These are phyloP conservation scores for Sanghuangporus weigelae DNA, from an alignment of 1,284 basidiomycete genomes.

Conservation along the genomic window DNA sequence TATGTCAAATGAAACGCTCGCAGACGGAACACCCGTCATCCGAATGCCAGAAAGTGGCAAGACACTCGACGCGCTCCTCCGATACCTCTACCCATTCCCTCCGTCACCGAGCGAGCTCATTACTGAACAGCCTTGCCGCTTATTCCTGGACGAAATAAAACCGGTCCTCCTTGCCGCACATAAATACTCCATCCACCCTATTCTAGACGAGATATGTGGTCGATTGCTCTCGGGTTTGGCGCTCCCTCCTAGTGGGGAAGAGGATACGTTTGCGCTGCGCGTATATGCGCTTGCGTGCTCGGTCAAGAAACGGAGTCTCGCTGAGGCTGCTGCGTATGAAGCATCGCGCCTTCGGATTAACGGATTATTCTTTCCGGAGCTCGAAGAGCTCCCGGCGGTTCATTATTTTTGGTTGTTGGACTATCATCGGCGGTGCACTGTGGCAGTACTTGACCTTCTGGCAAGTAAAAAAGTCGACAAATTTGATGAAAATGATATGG, in stretches of 20 bases:
- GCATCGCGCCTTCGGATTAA: not conserved
- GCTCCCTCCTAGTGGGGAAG: conserved; percentile 24
- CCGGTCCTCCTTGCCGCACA: conserved; percentile 29
- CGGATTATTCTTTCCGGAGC: not conserved
- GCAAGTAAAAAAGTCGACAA: not conserved
- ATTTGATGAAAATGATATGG: not conserved
- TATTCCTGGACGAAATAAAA: conserved; percentile 4
- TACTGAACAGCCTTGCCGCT: not conserved
- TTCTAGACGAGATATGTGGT: conserved; percentile 38
- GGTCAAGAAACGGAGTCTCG: not conserved
- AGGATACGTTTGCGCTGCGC: conserved; percentile 8
- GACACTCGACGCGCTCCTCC: conserved; percentile 45
- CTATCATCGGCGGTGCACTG: not conserved
- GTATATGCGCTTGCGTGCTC: conserved; percentile 9
- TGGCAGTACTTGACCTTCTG: not conserved
- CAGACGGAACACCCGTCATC: conserved; percentile 38
- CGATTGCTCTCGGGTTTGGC: conserved; percentile 33
- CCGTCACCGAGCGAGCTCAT: conserved; percentile 23
- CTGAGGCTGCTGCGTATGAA: conserved; percentile 1
- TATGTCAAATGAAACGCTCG: conserved; percentile 11
- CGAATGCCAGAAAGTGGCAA: conserved; percentile 46
- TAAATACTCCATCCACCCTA: conserved; percentile 33
- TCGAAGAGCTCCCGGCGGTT: not conserved
- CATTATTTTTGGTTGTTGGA: conserved; percentile 5
- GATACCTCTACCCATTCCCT: conserved; percentile 39